Conservation (phyloP, 2,329 filamentous ascomycete species). For the Colletotrichum camelliae region DNA sequence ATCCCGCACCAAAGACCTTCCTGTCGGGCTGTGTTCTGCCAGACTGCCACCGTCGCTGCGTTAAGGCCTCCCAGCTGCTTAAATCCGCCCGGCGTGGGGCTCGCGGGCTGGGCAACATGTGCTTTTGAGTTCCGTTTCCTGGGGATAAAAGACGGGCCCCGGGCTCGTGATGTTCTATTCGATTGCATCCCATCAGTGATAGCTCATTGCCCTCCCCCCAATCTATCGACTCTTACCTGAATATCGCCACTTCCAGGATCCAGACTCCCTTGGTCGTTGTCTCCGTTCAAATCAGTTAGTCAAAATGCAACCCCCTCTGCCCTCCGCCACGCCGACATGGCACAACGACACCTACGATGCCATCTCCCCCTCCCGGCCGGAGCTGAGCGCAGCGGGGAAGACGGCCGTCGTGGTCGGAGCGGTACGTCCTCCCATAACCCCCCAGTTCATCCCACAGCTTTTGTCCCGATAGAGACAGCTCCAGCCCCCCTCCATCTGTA, state of each 20-base stretch:
- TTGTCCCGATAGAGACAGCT: background rate
- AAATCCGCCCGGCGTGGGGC: background rate
- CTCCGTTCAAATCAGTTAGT: background rate
- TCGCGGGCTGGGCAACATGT: background rate
- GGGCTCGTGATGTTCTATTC: background rate
- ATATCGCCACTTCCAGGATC: background rate
- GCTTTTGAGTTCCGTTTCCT: background rate
- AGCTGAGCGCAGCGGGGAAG: constrained; percentile 44
- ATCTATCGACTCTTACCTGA: background rate
- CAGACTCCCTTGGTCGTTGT: background rate
- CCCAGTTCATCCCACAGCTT: background rate
- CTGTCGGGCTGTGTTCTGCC: background rate
- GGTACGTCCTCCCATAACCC: constrained; percentile 47
- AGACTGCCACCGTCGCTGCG: background rate
- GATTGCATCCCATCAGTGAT: background rate
- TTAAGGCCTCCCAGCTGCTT: background rate
- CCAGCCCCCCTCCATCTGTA: background rate
- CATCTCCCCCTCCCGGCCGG: constrained; percentile 40
- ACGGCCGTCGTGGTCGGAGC: constrained; percentile 69
- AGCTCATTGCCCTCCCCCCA: background rate
- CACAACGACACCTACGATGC: constrained; percentile 42
- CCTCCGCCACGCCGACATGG: constrained; percentile 23
- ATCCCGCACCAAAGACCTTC: background rate
- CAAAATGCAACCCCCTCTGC: constrained; percentile 19
- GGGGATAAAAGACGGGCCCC: constrained; percentile 1